Evolutionary conservation across 139 green algal species (phyloP).

Genomic region (Pseudopediastrum boryanum): DNA sequence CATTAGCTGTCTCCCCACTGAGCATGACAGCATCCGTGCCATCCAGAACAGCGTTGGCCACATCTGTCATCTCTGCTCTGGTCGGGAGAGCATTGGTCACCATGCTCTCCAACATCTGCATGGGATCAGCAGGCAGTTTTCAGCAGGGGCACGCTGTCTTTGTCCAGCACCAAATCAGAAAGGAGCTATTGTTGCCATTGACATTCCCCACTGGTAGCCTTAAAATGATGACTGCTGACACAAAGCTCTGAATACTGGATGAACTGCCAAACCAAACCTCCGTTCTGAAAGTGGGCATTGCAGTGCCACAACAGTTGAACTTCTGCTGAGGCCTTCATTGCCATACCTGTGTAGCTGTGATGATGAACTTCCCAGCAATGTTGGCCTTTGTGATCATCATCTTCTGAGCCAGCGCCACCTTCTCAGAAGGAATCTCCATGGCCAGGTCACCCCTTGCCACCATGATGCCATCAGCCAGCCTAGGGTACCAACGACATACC

Average conservation of each 20-base stretch:
- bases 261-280: neutral
- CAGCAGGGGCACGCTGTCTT: neutral
- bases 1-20: conserved; percentile 75
- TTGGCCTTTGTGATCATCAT: conserved; percentile 81
- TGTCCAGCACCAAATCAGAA: no score
- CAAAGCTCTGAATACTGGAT: neutral
- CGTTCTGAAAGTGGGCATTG: neutral
- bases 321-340: neutral
- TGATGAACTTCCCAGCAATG: conserved; percentile 72
- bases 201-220: no score
- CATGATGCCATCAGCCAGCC: conserved; percentile 77
- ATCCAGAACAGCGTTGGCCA: conserved; percentile 86
- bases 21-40: conserved; percentile 72
- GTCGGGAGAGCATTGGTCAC: conserved; percentile 62
- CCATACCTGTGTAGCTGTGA: conserved; percentile 63
- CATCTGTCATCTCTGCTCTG: conserved; percentile 85
- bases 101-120: conserved; percentile 72
- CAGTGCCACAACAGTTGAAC: neutral
- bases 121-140: conserved; percentile 25
- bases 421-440: conserved; percentile 53
- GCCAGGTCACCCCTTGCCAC: conserved; percentile 73
- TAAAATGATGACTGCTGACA: no score
- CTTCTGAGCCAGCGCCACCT: conserved; percentile 68
- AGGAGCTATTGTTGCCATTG: no score
- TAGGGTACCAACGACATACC: no score